A percentile compares a stretch with the other conserved stretches of the same genome.
Conservation (phyloP, 805 yeast species). For the Wickerhamiella allomyrinae region DNA sequence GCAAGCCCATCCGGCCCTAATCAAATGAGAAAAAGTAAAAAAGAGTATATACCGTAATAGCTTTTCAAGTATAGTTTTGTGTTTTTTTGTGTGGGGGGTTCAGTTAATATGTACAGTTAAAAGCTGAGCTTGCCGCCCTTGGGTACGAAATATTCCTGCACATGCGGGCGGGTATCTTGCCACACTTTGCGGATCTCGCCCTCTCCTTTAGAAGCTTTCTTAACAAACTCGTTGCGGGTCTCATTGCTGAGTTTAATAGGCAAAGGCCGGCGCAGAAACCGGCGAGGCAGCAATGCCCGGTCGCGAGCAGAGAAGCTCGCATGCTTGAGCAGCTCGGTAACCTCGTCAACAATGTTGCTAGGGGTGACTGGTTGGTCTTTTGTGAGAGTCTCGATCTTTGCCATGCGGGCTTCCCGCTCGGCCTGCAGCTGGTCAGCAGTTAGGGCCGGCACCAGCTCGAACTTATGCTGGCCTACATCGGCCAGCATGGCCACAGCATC, state of each 20-base stretch:
- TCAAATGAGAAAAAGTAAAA: too few species aligned
- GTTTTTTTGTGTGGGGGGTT: too few species aligned
- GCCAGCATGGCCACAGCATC: conserved; percentile 39
- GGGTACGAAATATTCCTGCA: conserved; percentile 34
- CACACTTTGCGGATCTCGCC: conserved; percentile 41
- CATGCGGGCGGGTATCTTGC: conserved; percentile 40
- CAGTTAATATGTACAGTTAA: conserved; percentile 9
- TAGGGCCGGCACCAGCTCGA: conserved; percentile 29
- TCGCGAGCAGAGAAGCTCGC: conserved; percentile 24
- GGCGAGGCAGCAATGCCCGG: conserved; percentile 31
- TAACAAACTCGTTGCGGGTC: conserved; percentile 19
- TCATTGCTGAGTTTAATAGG: conserved; percentile 36
- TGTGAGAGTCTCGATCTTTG: conserved; percentile 15
- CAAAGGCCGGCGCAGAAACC: conserved; percentile 40
- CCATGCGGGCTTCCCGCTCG: conserved; percentile 4
- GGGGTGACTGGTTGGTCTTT: conserved; percentile 21
- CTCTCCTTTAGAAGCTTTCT: conserved; percentile 33
- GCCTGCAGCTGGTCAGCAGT: conserved; percentile 24
- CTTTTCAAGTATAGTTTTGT: too few species aligned
- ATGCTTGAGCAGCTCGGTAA: conserved; percentile 31
- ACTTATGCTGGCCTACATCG: conserved; percentile 19
- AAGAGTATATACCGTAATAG: too few species aligned
- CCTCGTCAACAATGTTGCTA: conserved; percentile 28
- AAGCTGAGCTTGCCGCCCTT: conserved; percentile 17
- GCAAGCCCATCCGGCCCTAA: conserved; percentile 10